phyloP scores from a whole-genome alignment of 805 yeast species.

The Hanseniaspora thailandica region DNA sequence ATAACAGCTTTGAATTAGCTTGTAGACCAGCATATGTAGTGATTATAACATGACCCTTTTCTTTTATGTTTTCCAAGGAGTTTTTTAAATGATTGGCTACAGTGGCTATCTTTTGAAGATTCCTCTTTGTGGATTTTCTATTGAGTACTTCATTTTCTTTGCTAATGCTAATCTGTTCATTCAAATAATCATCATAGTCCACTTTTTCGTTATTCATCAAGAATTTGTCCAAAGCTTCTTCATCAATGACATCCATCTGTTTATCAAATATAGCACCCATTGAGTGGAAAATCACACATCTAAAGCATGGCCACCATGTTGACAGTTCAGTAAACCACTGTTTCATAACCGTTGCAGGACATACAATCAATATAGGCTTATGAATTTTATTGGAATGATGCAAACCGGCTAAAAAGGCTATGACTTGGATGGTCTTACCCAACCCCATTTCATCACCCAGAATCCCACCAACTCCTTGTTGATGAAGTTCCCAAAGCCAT shows the following conservation, averaged over 20 bases:
- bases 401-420: conserved; percentile 79
- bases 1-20: conserved; percentile 48
- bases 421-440: conserved; percentile 89
- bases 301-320: conserved; percentile 93
- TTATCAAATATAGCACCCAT: conserved; percentile 76
- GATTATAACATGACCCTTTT: conserved; percentile 68
- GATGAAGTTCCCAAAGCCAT: conserved; percentile 91
- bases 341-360: conserved; percentile 91
- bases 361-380: conserved; percentile 75
- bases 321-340: conserved; percentile 98
- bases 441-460: conserved; percentile 98
- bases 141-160: conserved; percentile 23
- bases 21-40: conserved; percentile 86
- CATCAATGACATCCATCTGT: conserved; percentile 28
- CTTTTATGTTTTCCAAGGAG: conserved; percentile 44
- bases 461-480: conserved; percentile 86
- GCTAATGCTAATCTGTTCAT: conserved; percentile 21
- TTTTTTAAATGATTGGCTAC: conserved; percentile 27
- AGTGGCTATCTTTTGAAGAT: conserved; percentile 14
- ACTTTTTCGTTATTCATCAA: conserved; percentile 34
- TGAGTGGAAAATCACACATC: conserved; percentile 78
- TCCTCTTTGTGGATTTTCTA: conserved; percentile 18
- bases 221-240: conserved; percentile 42
- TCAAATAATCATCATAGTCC: conserved; percentile 32
- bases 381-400: conserved; percentile 67